These are phyloP conservation scores for Cardamine resedifolia DNA, from an alignment of 345 rosid species.

Conservation along the genomic window DNA sequence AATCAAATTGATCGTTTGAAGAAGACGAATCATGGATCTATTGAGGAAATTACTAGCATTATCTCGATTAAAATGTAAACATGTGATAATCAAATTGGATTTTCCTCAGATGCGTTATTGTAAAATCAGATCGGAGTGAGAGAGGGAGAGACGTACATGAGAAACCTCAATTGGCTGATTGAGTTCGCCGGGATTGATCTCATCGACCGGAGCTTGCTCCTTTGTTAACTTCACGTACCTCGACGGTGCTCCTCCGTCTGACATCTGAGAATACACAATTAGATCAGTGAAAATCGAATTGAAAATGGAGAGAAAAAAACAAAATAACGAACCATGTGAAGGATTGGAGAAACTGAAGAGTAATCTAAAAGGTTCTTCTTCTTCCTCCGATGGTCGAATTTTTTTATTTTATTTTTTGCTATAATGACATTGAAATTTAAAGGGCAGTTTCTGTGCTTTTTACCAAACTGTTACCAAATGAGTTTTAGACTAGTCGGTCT, in stretches of 20 bases:
- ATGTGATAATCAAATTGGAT: background rate
- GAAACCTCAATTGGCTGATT: slow-evolving; percentile 96
- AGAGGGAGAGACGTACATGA: slow-evolving; percentile 53
- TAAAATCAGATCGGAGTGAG: background rate
- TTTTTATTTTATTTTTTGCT: background rate
- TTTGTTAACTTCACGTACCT: slow-evolving; percentile 79
- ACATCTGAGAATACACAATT: slow-evolving; percentile 49
- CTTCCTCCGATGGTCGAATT: slow-evolving; percentile 2
- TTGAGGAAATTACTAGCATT: background rate
- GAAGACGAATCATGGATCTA: no score
- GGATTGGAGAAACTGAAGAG: background rate
- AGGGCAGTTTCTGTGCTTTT: background rate
- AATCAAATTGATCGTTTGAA: no score
- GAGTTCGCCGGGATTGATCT: slow-evolving; percentile 92
- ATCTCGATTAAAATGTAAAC: background rate
- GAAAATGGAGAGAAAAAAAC: background rate
- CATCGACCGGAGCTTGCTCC: slow-evolving; percentile 71
- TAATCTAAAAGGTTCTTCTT: background rate
- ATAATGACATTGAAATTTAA: background rate
- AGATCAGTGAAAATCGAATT: slow-evolving; percentile 16
- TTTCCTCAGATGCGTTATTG: background rate
- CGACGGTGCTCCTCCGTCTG: slow-evolving; percentile 71
- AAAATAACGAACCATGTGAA: slow-evolving; percentile 1
- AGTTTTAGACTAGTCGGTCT: slow-evolving; percentile 3
- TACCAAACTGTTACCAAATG: slow-evolving; percentile 30